These are phyloP conservation scores for Cicer chorassanicum DNA, from an alignment of 306 rosid genomes.

Conservation along the genomic window DNA sequence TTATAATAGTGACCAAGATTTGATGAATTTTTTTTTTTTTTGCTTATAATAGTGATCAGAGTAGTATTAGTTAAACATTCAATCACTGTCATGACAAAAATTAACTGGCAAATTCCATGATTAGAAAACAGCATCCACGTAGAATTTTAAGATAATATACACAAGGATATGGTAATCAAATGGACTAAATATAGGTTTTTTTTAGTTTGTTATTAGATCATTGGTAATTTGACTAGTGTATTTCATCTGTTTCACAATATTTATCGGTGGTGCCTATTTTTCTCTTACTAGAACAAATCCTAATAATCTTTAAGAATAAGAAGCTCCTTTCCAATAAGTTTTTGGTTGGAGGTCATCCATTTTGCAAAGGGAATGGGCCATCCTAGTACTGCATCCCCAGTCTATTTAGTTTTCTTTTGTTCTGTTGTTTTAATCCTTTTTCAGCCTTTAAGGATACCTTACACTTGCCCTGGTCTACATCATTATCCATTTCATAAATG, in stretches of 20 bases:
- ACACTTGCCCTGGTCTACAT: neutral
- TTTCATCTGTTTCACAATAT: conserved; percentile 25
- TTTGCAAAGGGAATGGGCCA: conserved; percentile 13
- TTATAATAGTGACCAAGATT: too few species aligned
- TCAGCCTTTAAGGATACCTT: conserved; percentile 22
- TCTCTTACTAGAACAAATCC: conserved; percentile 10
- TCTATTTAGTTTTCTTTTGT: conserved; percentile 9
- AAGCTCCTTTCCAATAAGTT: conserved; percentile 22
- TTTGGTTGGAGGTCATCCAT: conserved; percentile 19
- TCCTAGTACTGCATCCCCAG: conserved; percentile 4
- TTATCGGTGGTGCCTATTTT: conserved; percentile 16
- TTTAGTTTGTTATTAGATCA: conserved; percentile 32
- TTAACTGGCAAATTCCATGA: conserved; percentile 10
- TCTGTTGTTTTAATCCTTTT: neutral
- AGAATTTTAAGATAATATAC: neutral
- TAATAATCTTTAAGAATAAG: conserved; percentile 19
- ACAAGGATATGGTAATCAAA: conserved; percentile 29
- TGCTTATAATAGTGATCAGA: too few species aligned
- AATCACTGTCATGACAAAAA: conserved; percentile 15
- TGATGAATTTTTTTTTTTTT: too few species aligned
- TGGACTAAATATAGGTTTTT: conserved; percentile 14
- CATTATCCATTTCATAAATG: neutral
- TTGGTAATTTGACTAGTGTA: conserved; percentile 9
- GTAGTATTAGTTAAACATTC: neutral
- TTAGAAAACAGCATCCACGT: conserved; percentile 20